Percentiles rank a stretch among this genome's conserved stretches.
These are phyloP conservation scores for Cladobotryum mycophilum DNA, from an alignment of 2,329 filamentous ascomycete genomes.

Conservation along the genomic window DNA sequence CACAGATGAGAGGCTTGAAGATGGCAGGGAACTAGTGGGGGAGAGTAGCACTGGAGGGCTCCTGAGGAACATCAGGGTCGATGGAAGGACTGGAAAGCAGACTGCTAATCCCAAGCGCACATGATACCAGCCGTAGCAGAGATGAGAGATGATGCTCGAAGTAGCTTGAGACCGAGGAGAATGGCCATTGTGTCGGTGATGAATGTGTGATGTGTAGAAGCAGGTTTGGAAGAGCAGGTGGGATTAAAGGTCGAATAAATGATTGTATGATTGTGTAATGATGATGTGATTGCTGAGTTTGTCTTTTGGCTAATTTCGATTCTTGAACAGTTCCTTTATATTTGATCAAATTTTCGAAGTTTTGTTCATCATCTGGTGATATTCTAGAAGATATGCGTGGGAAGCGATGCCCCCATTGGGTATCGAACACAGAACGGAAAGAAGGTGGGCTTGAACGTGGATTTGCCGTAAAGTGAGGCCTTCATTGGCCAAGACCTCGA, in stretches of 20 bases:
- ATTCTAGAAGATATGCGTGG: too few relatives aligned
- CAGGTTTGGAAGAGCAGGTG: too few relatives aligned
- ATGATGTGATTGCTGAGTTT: too few relatives aligned
- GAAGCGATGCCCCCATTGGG: too few relatives aligned
- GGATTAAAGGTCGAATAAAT: too few relatives aligned
- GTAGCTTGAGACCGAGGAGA: not conserved
- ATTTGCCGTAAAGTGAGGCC: not conserved
- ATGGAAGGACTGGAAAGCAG: not conserved
- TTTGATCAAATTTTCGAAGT: too few relatives aligned
- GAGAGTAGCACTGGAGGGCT: not conserved
- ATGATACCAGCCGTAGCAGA: not conserved
- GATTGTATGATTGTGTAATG: too few relatives aligned
- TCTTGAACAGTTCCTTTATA: too few relatives aligned
- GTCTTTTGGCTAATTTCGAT: too few relatives aligned
- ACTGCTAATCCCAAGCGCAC: not conserved
- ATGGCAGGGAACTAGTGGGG: not conserved
- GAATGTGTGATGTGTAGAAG: not conserved
- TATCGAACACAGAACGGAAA: too few relatives aligned
- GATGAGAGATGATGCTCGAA: not conserved
- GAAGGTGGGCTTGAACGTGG: too few relatives aligned
- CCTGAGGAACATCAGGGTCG: not conserved
- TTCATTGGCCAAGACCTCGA: not conserved
- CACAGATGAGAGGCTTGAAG: not conserved
- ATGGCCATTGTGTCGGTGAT: not conserved
- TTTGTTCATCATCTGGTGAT: too few relatives aligned